These are phyloP conservation scores for Staphylotrichum longicolle DNA, from an alignment of 495 filamentous ascomycete species.

Conservation along the genomic window DNA sequence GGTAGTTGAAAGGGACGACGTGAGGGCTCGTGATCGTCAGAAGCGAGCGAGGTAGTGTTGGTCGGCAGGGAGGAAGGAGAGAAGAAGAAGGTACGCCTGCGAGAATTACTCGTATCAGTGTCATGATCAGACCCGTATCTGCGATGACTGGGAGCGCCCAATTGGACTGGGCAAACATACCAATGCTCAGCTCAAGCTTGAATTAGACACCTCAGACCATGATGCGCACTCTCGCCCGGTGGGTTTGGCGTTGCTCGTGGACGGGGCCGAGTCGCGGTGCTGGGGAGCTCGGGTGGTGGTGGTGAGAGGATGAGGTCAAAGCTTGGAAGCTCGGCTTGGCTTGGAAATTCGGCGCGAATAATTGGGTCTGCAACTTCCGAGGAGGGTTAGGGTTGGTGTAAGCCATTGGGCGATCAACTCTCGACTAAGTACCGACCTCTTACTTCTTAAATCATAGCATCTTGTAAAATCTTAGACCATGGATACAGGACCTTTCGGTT, in stretches of 20 bases:
- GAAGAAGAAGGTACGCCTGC: background rate
- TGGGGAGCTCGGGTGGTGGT: background rate
- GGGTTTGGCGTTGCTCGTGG: background rate
- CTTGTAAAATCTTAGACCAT: too few species aligned
- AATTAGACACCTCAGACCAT: background rate
- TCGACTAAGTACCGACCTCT: too few species aligned
- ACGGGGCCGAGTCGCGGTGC: background rate
- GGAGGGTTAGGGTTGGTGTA: slow-evolving; percentile 3
- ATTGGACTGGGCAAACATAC: background rate
- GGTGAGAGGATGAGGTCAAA: background rate
- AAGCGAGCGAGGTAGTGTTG: too few species aligned
- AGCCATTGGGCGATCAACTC: too few species aligned
- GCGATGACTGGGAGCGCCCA: background rate
- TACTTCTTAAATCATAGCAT: too few species aligned
- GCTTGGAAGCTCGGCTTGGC: slow-evolving; percentile 5
- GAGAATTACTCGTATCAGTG: background rate
- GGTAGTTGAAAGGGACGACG: too few species aligned
- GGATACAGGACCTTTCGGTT: too few species aligned
- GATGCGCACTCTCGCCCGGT: background rate
- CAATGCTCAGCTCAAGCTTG: slow-evolving; percentile 2
- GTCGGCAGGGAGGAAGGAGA: too few species aligned
- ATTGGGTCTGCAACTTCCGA: background rate
- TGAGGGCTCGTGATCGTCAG: too few species aligned
- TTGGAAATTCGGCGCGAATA: slow-evolving; percentile 8
- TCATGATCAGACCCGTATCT: background rate